These are phyloP conservation scores for Psidium guajava DNA, from an alignment of 345 rosid species.

Conservation along the genomic window DNA sequence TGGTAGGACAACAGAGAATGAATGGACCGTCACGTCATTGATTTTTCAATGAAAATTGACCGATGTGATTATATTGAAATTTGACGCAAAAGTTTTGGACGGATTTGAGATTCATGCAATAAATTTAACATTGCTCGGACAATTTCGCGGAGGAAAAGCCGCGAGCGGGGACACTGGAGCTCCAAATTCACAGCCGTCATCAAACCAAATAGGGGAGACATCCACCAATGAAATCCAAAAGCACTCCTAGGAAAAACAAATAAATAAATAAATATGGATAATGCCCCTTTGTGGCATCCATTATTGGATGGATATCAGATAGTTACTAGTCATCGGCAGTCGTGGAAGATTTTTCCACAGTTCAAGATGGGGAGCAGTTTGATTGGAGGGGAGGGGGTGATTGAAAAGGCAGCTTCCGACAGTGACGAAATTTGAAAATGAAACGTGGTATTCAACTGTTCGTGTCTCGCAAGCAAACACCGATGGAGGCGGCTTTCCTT, in stretches of 20 bases:
- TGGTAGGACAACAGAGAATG: accelerated
- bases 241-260: neutral
- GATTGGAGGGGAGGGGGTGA: neutral
- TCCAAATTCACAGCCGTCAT: neutral
- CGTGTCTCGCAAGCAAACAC: neutral
- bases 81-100: accelerated
- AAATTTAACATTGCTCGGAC: neutral
- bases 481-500: neutral
- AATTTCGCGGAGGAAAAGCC: neutral
- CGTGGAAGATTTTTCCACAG: neutral
- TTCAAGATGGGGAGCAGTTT: neutral
- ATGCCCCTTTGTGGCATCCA: neutral
- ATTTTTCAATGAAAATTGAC: accelerated
- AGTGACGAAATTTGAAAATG: neutral
- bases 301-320: neutral
- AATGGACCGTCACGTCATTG: accelerated
- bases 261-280: neutral
- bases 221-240: neutral
- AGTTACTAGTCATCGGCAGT: neutral
- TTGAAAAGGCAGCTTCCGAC: neutral
- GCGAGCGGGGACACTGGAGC: neutral
- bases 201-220: neutral
- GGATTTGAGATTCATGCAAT: accelerated
- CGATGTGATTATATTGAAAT: neutral
- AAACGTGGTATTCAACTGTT: neutral